These are phyloP conservation scores for Sphaerosporella brunnea DNA, from an alignment of 495 filamentous ascomycete genomes.

Conservation along the genomic window DNA sequence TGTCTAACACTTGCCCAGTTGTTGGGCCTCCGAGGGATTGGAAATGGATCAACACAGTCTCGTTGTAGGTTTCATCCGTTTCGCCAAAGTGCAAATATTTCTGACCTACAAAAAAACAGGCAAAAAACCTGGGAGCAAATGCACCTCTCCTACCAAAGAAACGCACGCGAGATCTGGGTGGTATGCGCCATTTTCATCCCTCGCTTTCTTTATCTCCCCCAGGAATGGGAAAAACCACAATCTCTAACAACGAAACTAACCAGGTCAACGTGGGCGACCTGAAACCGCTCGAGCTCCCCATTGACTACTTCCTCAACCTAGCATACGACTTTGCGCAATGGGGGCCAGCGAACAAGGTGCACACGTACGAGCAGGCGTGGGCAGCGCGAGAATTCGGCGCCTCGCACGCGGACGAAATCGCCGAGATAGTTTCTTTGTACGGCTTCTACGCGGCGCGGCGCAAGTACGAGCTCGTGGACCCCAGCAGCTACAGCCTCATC, in stretches of 20 bases:
- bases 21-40: constrained; percentile 46
- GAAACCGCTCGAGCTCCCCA: constrained; percentile 50
- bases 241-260: too few relatives aligned
- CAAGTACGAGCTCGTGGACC: constrained; percentile 53
- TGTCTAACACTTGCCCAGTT: constrained; percentile 17
- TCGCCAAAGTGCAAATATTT: too few relatives aligned
- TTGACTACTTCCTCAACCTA: constrained; percentile 48
- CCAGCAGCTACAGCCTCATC: constrained; percentile 43
- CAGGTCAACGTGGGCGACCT: constrained; percentile 50
- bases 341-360: constrained; percentile 35
- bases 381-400: constrained; percentile 44
- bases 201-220: neutral
- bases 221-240: too few relatives aligned
- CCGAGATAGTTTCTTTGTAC: constrained; percentile 41
- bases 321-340: constrained; percentile 44
- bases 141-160: constrained; percentile 41
- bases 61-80: too few relatives aligned
- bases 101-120: too few relatives aligned
- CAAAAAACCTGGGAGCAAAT: constrained; percentile 50
- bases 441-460: constrained; percentile 44
- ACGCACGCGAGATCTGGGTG: constrained; percentile 53
- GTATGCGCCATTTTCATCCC: constrained; percentile 25
- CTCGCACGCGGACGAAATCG: constrained; percentile 33
- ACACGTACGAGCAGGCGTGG: constrained; percentile 39
- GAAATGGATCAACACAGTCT: constrained; percentile 58